Conservation (phyloP, 306 rosid genomes). For the Rosa rugosa region DNA sequence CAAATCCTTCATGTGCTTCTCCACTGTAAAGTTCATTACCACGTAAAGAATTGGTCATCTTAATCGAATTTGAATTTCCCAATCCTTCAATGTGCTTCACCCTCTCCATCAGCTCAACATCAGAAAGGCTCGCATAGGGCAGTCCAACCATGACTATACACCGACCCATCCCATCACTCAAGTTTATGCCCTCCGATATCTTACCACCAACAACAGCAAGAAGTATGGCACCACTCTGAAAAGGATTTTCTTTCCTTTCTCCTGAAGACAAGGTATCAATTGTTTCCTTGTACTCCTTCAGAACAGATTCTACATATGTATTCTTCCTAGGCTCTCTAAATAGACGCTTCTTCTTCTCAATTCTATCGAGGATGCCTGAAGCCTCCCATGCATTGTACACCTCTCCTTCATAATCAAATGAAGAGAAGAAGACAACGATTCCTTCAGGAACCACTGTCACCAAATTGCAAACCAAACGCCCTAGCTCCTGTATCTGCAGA, state of each 20-base stretch:
- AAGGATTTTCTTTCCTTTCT: conserved; percentile 43
- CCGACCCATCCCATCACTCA: conserved; percentile 97
- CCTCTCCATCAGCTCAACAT: conserved; percentile 88
- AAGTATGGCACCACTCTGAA: conserved; percentile 66
- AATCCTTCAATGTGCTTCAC: conserved; percentile 81
- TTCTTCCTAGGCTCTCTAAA: conserved; percentile 92
- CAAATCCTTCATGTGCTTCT: conserved; percentile 63
- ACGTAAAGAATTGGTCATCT: conserved; percentile 30
- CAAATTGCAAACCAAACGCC: conserved; percentile 81
- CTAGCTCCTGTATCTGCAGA: conserved; percentile 77
- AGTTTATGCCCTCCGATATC: conserved; percentile 96
- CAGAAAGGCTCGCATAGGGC: conserved; percentile 88
- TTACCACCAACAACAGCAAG: conserved; percentile 94
- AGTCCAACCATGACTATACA: conserved; percentile 94
- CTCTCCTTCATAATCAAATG: conserved; percentile 82
- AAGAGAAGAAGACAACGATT: conserved; percentile 90
- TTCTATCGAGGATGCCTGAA: conserved; percentile 80
- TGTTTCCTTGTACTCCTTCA: conserved; percentile 71
- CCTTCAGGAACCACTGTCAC: conserved; percentile 79
- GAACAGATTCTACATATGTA: conserved; percentile 79
- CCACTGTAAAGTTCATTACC: conserved; percentile 42
- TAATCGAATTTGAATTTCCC: conserved; percentile 40
- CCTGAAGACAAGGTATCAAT: conserved; percentile 38
- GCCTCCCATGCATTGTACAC: conserved; percentile 75
- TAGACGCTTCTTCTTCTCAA: conserved; percentile 66